Conservation (phyloP, 371 early-diverging fungal genomes). For the Syncephalastrum sp. region DNA sequence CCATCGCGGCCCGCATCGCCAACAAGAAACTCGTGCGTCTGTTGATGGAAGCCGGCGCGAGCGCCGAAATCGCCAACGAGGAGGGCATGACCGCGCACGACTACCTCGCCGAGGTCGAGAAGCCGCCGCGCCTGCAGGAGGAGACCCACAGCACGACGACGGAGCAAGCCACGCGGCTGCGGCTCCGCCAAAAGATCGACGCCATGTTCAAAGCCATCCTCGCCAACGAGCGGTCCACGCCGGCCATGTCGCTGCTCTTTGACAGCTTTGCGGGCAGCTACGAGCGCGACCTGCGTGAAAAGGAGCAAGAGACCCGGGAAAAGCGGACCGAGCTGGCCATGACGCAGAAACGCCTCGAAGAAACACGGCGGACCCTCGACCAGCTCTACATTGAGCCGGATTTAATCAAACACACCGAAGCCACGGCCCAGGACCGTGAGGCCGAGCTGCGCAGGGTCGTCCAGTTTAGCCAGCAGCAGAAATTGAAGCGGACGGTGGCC, state of each 20-base stretch:
- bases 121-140: constrained; percentile 6
- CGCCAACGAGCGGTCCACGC: constrained; percentile 14
- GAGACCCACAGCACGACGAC: constrained; percentile 2
- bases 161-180: constrained; percentile 17
- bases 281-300: constrained; percentile 21
- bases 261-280: constrained; percentile 17
- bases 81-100: constrained; percentile 72
- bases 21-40: constrained; percentile 71
- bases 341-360: constrained; percentile 22
- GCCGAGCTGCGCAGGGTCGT: constrained; percentile 13
- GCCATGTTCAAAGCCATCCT: constrained; percentile 11
- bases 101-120: constrained; percentile 47
- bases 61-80: constrained; percentile 70
- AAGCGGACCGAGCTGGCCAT: constrained; percentile 23
- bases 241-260: constrained; percentile 12
- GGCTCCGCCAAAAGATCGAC: constrained; percentile 15
- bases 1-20: constrained; percentile 81
- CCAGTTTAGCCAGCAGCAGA: constrained; percentile 17
- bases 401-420: not conserved
- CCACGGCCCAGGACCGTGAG: constrained; percentile 8
- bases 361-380: constrained; percentile 15
- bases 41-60: constrained; percentile 83
- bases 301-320: constrained; percentile 30
- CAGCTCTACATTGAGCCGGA: constrained; percentile 12
- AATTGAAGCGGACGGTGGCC: constrained; percentile 6